These are phyloP conservation scores for Dissophora ornata DNA, from an alignment of 192 early-diverging fungal genomes.

Conservation along the genomic window DNA sequence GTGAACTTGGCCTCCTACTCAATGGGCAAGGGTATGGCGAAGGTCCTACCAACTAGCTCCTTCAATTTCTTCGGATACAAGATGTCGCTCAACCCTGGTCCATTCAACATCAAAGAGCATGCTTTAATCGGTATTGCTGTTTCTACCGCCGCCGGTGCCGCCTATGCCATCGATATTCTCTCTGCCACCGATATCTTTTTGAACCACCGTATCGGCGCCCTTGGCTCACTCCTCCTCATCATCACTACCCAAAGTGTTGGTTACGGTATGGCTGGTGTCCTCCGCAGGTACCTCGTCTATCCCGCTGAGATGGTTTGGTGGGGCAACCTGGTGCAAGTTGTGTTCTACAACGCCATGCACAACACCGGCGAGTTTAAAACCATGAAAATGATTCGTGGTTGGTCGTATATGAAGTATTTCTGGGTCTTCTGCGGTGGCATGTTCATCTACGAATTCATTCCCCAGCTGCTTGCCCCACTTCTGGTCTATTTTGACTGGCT, in stretches of 20 bases:
- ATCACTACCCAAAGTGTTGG: conserved; percentile 44
- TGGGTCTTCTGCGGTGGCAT: conserved; percentile 46
- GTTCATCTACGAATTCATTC: conserved; percentile 63
- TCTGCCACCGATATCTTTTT: conserved; percentile 36
- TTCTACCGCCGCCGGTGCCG: conserved; percentile 55
- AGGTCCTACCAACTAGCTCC: conserved; percentile 2
- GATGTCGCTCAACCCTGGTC: conserved; percentile 38
- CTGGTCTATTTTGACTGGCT: conserved; percentile 39
- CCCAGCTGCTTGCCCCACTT: conserved; percentile 29
- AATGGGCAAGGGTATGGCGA: conserved; percentile 38
- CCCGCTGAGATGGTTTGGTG: no score
- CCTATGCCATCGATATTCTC: conserved; percentile 59
- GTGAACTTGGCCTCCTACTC: conserved; percentile 43
- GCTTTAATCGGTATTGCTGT: conserved; percentile 69
- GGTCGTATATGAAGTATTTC: conserved; percentile 52
- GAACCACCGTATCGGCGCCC: conserved; percentile 8
- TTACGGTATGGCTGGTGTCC: conserved; percentile 44
- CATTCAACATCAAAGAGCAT: no score
- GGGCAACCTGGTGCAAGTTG: no score
- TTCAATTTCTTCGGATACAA: conserved; percentile 3
- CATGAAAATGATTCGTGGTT: conserved; percentile 8
- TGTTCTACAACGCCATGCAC: no score
- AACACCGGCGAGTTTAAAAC: conserved; percentile 29
- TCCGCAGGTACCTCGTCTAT: conserved; percentile 78
- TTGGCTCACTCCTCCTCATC: conserved; percentile 30